Conservation (phyloP, 371 early-diverging fungal genomes). For the Actinomortierella ambigua region DNA sequence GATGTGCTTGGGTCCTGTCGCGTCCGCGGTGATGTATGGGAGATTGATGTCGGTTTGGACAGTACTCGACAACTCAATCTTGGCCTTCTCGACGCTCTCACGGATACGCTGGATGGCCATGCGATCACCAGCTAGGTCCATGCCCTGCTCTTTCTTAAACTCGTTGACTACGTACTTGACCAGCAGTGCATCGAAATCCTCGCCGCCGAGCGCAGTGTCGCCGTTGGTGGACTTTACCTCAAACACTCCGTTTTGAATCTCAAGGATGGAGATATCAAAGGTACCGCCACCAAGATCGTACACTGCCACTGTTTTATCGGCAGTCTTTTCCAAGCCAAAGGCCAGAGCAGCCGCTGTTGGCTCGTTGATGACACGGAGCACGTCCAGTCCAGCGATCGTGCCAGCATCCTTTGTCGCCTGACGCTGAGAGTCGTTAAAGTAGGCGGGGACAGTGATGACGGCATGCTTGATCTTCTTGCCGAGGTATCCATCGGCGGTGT, state of each 20-base stretch:
- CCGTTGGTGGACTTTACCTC: constrained; percentile 98
- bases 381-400: constrained; percentile 95
- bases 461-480: constrained; percentile 89
- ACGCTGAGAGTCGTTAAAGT: constrained; percentile 96
- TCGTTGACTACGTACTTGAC: constrained; percentile 83
- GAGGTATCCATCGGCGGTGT: constrained; percentile 89
- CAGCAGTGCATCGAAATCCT: constrained; percentile 96
- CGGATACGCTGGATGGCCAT: constrained; percentile 96
- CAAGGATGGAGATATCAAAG: constrained; percentile 99
- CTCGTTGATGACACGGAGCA: constrained; percentile 98
- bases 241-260: constrained; percentile 97
- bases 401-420: constrained; percentile 99
- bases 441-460: constrained; percentile 90
- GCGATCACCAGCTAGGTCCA: constrained; percentile 81
- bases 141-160: constrained; percentile 85
- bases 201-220: constrained; percentile 98
- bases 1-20: constrained; percentile 96
- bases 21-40: constrained; percentile 94
- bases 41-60: constrained; percentile 94
- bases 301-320: constrained; percentile 93
- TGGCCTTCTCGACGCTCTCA: constrained; percentile 98
- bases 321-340: constrained; percentile 96
- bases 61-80: constrained; percentile 96
- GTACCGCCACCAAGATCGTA: constrained; percentile 99
- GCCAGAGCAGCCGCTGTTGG: constrained; percentile 99